phyloP scores from a whole-genome alignment of 768 basidiomycete species.

The Punctularia strigosozonata region DNA sequence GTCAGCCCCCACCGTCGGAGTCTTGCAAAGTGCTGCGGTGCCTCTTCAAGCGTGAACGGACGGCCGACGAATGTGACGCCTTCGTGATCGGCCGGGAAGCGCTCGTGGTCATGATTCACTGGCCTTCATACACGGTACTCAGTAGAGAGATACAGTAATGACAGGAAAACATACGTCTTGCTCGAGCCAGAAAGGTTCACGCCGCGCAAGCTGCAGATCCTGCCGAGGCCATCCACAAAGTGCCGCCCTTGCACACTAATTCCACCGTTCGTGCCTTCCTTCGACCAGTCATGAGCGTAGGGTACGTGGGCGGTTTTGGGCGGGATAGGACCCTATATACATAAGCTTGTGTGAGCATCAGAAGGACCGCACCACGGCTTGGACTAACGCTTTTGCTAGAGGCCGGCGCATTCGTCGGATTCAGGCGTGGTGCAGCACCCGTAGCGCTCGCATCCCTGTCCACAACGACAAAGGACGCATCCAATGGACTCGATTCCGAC shows the following conservation, averaged over 20 bases:
- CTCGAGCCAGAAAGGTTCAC: conserved; percentile 77
- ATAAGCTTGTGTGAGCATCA: no score
- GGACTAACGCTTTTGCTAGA: no score
- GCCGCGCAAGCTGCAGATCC: conserved; percentile 73
- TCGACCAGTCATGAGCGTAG: conserved; percentile 70
- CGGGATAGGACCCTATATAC: conserved; percentile 35
- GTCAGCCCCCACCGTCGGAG: conserved; percentile 81
- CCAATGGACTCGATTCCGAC: no score
- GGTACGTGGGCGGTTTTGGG: no score
- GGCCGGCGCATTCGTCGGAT: conserved; percentile 36
- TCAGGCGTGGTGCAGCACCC: conserved; percentile 3
- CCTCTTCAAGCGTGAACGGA: conserved; percentile 86
- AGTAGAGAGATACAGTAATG: conserved; percentile 5
- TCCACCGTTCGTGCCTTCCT: conserved; percentile 37
- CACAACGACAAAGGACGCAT: conserved; percentile 10
- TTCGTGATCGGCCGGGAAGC: conserved; percentile 54
- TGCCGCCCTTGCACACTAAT: conserved; percentile 61
- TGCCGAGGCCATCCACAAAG: conserved; percentile 70
- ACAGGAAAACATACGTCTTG: conserved; percentile 52
- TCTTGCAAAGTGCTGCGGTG: conserved; percentile 71
- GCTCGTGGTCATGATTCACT: conserved; percentile 49
- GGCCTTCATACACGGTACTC: conserved; percentile 33
- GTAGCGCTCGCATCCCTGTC: conserved; percentile 1
- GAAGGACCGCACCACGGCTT: no score
- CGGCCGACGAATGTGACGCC: conserved; percentile 77